A percentile compares a stretch with the other conserved stretches of the same genome.
These are phyloP conservation scores for Lasiosphaeria miniovina DNA, from an alignment of 495 filamentous ascomycete species.

Conservation along the genomic window DNA sequence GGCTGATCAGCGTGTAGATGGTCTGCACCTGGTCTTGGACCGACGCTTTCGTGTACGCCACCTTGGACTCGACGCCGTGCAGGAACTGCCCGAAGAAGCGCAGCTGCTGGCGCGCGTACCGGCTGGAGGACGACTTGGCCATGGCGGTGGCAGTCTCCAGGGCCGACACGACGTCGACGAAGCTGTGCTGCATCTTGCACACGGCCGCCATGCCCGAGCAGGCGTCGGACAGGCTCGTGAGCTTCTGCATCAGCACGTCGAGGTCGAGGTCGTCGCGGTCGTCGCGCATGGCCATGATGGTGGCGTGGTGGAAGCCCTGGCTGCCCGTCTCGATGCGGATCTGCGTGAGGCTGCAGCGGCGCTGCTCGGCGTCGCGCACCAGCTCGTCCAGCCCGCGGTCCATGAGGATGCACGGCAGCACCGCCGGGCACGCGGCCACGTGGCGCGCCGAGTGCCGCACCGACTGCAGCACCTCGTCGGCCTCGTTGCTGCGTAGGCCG, in stretches of 20 bases:
- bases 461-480: background rate
- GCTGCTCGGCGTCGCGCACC: background rate
- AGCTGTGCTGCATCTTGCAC: background rate
- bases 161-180: background rate
- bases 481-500: background rate
- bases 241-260: slow-evolving; percentile 1
- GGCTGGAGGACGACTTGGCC: background rate
- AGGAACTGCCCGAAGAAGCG: slow-evolving; percentile 3
- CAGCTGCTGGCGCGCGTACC: slow-evolving; percentile 1
- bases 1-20: slow-evolving; percentile 2
- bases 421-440: background rate
- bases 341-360: background rate
- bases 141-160: background rate
- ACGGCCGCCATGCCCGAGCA: background rate
- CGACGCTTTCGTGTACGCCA: background rate
- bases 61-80: background rate
- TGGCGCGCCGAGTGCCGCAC: background rate
- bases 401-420: background rate
- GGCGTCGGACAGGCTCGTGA: background rate
- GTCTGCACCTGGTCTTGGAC: slow-evolving; percentile 1
- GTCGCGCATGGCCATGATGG: background rate
- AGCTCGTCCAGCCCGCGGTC: background rate
- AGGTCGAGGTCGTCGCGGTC: background rate
- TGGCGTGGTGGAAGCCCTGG: background rate
- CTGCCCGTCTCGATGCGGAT: background rate